phyloP scores from a whole-genome alignment of 768 basidiomycete species.

The Pleurotus tuoliensis region DNA sequence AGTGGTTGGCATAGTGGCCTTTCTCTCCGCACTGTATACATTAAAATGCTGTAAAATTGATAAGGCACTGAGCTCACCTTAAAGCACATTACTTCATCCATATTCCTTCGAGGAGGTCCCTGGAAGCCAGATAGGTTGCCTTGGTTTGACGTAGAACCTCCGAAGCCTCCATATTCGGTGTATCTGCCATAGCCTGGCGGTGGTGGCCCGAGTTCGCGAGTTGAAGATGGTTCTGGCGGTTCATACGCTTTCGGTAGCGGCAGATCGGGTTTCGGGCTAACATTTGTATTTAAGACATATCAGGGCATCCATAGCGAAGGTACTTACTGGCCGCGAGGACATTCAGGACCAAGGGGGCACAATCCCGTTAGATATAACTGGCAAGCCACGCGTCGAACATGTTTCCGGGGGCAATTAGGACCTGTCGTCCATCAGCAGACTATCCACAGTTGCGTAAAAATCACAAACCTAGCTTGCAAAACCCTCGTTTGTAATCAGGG shows the following conservation, averaged over 20 bases:
- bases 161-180: slow-evolving; percentile 60
- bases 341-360: slow-evolving; percentile 87
- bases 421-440: slow-evolving; percentile 39
- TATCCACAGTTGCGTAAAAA: background rate
- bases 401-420: slow-evolving; percentile 85
- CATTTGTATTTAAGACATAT: too few relatives aligned
- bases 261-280: slow-evolving; percentile 73
- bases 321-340: slow-evolving; percentile 82
- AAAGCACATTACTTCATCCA: slow-evolving; percentile 85
- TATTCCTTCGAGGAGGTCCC: slow-evolving; percentile 57
- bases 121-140: slow-evolving; percentile 20
- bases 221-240: slow-evolving; percentile 69
- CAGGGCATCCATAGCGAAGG: too few relatives aligned
- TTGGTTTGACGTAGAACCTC: slow-evolving; percentile 26
- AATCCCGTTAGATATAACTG: slow-evolving; percentile 90
- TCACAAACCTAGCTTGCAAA: slow-evolving; percentile 86
- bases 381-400: slow-evolving; percentile 88
- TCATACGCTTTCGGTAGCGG: slow-evolving; percentile 75
- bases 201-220: slow-evolving; percentile 82
- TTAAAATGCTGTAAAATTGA: slow-evolving; percentile 7
- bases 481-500: slow-evolving; percentile 93
- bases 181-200: slow-evolving; percentile 89
- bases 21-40: slow-evolving; percentile 74
- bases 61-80: slow-evolving; percentile 46
- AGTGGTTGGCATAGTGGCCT: slow-evolving; percentile 95